Base-by-base conservation (phyloP, 345 rosid species). In the Syzygium aromaticum region DNA sequence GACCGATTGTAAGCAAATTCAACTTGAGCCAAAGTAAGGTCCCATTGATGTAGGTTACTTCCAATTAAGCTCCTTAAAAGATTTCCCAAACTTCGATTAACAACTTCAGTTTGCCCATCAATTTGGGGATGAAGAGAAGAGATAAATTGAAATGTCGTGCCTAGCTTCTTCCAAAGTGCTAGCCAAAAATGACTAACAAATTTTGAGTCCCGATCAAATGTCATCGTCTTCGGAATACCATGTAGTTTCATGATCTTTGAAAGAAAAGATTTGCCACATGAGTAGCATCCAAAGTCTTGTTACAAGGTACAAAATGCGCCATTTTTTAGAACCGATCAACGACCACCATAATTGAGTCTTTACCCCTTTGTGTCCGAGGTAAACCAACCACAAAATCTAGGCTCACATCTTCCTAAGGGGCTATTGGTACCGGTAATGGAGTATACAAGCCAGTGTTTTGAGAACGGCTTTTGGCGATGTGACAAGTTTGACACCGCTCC, bases 321-420 rank as follows among this genome's bases (percentile, higher is more conserved):
- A 83, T 87, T 3, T 87, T 11, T 17, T n/a, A 83, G 25, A 83
- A 87, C 27, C 30, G 12, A 52, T 84, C 88, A 85, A 87, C 16
- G 0, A 59, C 53, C 52, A 23, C 89, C 51, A 0, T 59, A 8
- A 84, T 87, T 13, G 54, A 54, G 51, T 87, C 73, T 54, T 54
- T 80, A 21, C 33, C 51, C 21, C 49, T 22, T 5, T 40, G 11
- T 6, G 46, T 78, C 9, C 0, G 0, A 30, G 85, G 49, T 38
- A 87, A 27, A 19, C 53, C 30, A 21, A 82, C 7, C 6, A 87
- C 16, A 78, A 87, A 87, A 54, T 85, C 57, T 10, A 54, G 17
- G 43, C 67, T 87, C 15, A 87, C 77, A 53, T 49, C 83, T 16
- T 73, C 85, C 84, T 73, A 89, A 23, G 86, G 88, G 9, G 33